These are phyloP conservation scores for Stellera chamaejasme DNA, from an alignment of 345 rosid genomes.

Conservation along the genomic window DNA sequence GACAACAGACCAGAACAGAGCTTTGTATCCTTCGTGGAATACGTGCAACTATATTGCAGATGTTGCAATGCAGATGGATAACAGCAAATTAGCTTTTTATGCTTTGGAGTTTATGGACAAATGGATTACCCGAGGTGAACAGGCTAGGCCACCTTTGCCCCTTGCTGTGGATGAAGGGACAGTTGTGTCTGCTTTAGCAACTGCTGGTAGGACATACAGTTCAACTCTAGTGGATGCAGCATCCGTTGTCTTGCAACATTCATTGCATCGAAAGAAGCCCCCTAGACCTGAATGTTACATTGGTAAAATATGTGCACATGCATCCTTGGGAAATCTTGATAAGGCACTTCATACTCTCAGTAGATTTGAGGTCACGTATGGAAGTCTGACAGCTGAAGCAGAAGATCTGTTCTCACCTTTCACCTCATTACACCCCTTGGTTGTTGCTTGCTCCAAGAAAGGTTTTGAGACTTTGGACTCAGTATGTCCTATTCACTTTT, in stretches of 20 bases:
- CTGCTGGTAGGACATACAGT: slow-evolving; percentile 73
- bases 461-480: slow-evolving; percentile 82
- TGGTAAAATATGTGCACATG: slow-evolving; percentile 72
- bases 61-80: slow-evolving; percentile 62
- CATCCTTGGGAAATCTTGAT: slow-evolving; percentile 69
- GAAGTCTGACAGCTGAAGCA: slow-evolving; percentile 27
- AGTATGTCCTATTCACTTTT: slow-evolving; percentile 29
- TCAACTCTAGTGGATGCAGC: slow-evolving; percentile 71
- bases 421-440: slow-evolving; percentile 69
- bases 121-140: slow-evolving; percentile 77
- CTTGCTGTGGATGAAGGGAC: slow-evolving; percentile 85
- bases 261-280: slow-evolving; percentile 56
- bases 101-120: slow-evolving; percentile 80
- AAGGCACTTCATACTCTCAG: slow-evolving; percentile 60
- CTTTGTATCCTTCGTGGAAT: slow-evolving; percentile 74
- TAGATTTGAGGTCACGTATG: slow-evolving; percentile 66
- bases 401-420: slow-evolving; percentile 87
- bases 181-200: slow-evolving; percentile 64
- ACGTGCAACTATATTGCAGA: slow-evolving; percentile 62
- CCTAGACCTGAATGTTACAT: slow-evolving; percentile 67
- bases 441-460: slow-evolving; percentile 72
- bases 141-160: slow-evolving; percentile 44
- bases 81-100: slow-evolving; percentile 66
- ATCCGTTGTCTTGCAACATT: slow-evolving; percentile 60
- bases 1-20: slow-evolving; percentile 77